A percentile compares a stretch with the other conserved stretches of the same genome.
Conservation (phyloP, 805 yeast genomes). For the Myxozyma sirexii region DNA sequence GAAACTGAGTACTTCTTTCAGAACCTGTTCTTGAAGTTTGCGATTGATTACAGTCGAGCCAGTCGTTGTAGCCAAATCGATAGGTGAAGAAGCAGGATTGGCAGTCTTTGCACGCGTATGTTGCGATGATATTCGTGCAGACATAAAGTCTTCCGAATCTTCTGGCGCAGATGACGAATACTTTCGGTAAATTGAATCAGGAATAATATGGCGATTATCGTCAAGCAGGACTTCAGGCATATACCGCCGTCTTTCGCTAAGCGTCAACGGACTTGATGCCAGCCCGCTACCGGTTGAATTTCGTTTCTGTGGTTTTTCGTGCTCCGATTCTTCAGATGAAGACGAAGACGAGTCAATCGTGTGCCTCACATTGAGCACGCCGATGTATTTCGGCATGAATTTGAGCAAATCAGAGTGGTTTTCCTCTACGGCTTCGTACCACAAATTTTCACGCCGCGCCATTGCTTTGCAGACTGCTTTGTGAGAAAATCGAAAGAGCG, state of each 20-base stretch:
- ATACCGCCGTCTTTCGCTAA: not conserved
- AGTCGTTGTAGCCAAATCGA: constrained; percentile 10
- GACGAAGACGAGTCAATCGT: constrained; percentile 43
- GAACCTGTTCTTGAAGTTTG: constrained; percentile 68
- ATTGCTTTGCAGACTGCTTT: constrained; percentile 93
- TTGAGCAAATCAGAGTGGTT: constrained; percentile 72
- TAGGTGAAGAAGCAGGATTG: not conserved
- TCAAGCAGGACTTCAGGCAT: constrained; percentile 83
- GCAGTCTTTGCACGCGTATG: not conserved
- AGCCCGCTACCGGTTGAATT: not conserved
- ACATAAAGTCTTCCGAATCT: constrained; percentile 14
- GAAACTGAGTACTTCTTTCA: constrained; percentile 73
- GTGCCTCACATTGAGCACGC: constrained; percentile 90
- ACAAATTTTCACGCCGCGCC: constrained; percentile 83
- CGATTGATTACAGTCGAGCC: constrained; percentile 73
- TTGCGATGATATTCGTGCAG: not conserved
- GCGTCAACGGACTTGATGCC: not conserved
- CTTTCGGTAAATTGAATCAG: constrained; percentile 71
- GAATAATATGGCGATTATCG: constrained; percentile 90
- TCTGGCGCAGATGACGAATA: constrained; percentile 53
- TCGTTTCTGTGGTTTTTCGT: constrained; percentile 6
- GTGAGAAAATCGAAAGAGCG: constrained; percentile 87
- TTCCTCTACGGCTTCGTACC: constrained; percentile 87
- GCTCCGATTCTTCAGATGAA: constrained; percentile 34
- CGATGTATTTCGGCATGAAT: constrained; percentile 93